Evolutionary conservation across 2,329 filamentous ascomycete species (phyloP).

Genomic region (Thermothelomyces thermophilus): DNA sequence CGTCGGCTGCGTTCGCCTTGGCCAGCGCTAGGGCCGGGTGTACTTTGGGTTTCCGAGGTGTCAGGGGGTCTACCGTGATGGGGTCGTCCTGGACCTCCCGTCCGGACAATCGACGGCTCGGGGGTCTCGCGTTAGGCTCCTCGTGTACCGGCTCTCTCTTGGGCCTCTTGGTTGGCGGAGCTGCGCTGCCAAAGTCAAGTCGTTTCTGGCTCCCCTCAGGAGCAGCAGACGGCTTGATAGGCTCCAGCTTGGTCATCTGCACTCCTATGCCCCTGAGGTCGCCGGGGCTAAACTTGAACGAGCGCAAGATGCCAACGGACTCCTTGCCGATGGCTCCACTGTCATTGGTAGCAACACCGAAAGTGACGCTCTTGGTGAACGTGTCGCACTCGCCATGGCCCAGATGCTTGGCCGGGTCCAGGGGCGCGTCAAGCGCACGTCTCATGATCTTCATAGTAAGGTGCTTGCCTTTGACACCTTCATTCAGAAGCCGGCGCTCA

Average conservation of each 20-base stretch:
- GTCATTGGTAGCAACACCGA: constrained; percentile 79
- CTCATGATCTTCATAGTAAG: constrained; percentile 95
- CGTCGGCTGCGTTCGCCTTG: constrained; percentile 43
- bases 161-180: constrained; percentile 34
- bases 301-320: constrained; percentile 73
- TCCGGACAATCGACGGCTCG: constrained; percentile 26
- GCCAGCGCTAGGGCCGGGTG: constrained; percentile 50
- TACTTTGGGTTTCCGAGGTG: constrained; percentile 45
- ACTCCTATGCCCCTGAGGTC: constrained; percentile 90
- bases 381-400: constrained; percentile 93
- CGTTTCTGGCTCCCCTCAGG: constrained; percentile 71
- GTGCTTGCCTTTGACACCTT: constrained; percentile 79
- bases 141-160: constrained; percentile 44
- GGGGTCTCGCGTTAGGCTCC: constrained; percentile 31
- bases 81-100: constrained; percentile 39
- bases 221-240: constrained; percentile 57
- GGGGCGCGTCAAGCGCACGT: constrained; percentile 73
- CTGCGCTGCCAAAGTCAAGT: constrained; percentile 62
- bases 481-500: constrained; percentile 70
- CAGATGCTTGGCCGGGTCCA: constrained; percentile 88
- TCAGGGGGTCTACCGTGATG: constrained; percentile 49
- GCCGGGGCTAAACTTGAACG: constrained; percentile 78
- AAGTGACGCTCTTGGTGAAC: constrained; percentile 77
- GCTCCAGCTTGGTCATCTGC: constrained; percentile 88
- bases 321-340: constrained; percentile 68